Evolutionary conservation across 176 grass and related monocot species (phyloP), one percentile per base, ranked within the genome.

Genomic region (Microstegium vimineum): DNA sequence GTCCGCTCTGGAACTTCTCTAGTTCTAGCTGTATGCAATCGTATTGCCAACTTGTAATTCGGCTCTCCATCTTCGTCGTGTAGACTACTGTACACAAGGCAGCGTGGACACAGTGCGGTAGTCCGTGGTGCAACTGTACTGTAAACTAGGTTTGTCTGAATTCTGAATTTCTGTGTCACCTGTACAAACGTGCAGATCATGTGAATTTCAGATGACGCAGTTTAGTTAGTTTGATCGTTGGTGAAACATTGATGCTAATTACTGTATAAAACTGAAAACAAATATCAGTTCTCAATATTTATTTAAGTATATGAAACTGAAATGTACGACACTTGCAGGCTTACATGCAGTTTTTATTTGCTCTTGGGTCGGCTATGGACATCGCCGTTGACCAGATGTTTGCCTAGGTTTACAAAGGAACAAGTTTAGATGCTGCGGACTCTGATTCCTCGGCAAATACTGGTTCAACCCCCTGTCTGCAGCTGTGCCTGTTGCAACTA

Each of bases 401-500:
- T 5, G 71, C 45, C 33, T 71, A 28, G 37, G 40, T 46, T 45
- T 82, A 71, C 36, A 15, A 26, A 15, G 15, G 17, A 22, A 40
- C 46, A 26, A 22, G 10, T 4, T 8, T 60, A 77, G 63, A 76
- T 77, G 36, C 73, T 20, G 36, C n/a, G 11, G 59, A 27, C 22
- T 45, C 54, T 43, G 87, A 81, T 81, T 76, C 63, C 77, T 56
- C 5, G 8, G 16, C 71, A n/a, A 6, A 69, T 22, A 40, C 45
- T 6, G 23, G 42, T 35, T 81, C 41, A n/a, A 13, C 26, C 40
- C 35, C 30, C 8, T 82, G 73, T 87, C 73, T 38, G 63, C 7
- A 22, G 51, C 22, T 56, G 3, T 60, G 6, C 28, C 15, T 45
- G 33, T 8, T 42, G 51, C 45, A 43, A 46, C 38, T 87, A 76